Evolutionary conservation across 1,139 yeast species (phyloP), one percentile per base, ranked within the genome.

Genomic region (Pichia sp.): DNA sequence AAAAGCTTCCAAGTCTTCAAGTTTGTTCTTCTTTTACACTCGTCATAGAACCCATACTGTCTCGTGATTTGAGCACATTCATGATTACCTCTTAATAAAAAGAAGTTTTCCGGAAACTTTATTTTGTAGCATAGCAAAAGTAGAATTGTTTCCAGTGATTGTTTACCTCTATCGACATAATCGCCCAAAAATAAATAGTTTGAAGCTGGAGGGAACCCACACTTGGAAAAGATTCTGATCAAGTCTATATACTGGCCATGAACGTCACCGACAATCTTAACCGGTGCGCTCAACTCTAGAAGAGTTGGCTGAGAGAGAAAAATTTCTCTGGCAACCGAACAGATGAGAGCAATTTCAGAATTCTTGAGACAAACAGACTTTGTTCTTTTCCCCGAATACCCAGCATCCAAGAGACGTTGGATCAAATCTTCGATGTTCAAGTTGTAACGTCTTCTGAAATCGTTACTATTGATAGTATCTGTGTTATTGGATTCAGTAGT

Each of bases 131-230:
- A 97, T 70, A 92, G 80, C 66, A 93, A 77, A 62, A 93, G 77
- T 72, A 97, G 90, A 68, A 93, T 93, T 16, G 98, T 92, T 73
- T 93, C 98, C 64, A 93, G 77, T 40, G 96, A 88, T 76, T 93
- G 98, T 72, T 90, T 92, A 67, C 99, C 99, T 79, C 99, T 86
- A 77, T 92, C 99, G 63, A 92, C 99, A 70, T 92, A 92, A 75
- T 92, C 99, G 60, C 99, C 99, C 60, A 93, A 76, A 70, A 93
- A 93, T 66, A 92, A 78, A 74, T 92, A 92, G 75, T 92, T 92
- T 34, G 97, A 96, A 72, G 90, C 97, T 13, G 98, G 98, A 3
- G 98, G 98, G 78, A 92, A 93, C 5, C 98, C 99, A 64, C 98
- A 97, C 69, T 92, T 90, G 75, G 93, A 97, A 68, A 93, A 92